Conservation (phyloP, 768 basidiomycete species). For the Trametes sanguinea region DNA sequence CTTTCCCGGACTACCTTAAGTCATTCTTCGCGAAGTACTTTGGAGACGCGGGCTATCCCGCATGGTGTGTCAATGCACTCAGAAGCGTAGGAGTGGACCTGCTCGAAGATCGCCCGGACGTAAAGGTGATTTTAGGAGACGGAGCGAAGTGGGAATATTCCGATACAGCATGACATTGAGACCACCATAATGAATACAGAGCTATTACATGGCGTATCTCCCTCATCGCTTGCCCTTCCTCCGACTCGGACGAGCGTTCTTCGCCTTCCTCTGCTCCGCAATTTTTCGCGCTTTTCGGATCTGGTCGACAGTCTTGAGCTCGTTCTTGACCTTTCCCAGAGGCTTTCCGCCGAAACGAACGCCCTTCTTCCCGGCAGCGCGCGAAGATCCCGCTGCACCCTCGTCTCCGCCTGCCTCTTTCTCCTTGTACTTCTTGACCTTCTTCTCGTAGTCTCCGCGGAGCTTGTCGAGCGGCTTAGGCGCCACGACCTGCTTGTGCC, state of each 20-base stretch:
- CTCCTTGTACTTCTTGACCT: conserved; percentile 57
- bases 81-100: conserved; percentile 83
- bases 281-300: conserved; percentile 76
- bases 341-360: conserved; percentile 60
- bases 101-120: conserved; percentile 51
- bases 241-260: conserved; percentile 75
- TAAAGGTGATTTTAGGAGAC: conserved; percentile 56
- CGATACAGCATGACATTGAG: conserved; percentile 29
- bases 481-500: conserved; percentile 62
- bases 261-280: conserved; percentile 65
- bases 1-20: conserved; percentile 76
- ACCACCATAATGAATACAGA: not conserved
- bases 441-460: conserved; percentile 72
- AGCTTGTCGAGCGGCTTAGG: conserved; percentile 82
- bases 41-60: conserved; percentile 73
- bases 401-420: conserved; percentile 31
- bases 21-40: conserved; percentile 81
- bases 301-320: conserved; percentile 86
- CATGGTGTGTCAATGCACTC: conserved; percentile 88
- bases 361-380: conserved; percentile 38
- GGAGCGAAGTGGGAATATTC: conserved; percentile 86
- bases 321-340: conserved; percentile 66
- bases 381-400: conserved; percentile 22
- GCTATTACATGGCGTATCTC: not conserved
- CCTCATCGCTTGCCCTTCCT: conserved; percentile 45